phyloP scores from a whole-genome alignment of 2,329 filamentous ascomycete genomes.

The Tolypocladium ovalisporum region DNA sequence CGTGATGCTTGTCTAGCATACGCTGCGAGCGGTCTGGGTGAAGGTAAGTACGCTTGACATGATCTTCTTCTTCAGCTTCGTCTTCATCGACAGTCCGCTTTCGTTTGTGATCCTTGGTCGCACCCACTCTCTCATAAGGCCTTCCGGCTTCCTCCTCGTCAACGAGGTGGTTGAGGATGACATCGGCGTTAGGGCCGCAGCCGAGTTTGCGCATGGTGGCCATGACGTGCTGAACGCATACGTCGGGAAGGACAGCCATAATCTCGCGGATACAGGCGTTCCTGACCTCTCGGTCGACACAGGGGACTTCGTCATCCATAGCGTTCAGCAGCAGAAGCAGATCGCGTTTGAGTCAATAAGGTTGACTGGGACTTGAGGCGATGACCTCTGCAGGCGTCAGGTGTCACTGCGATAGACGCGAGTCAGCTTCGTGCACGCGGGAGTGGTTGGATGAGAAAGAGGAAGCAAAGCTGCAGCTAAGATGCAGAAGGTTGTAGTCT shows the following conservation, averaged over 20 bases:
- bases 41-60: not conserved
- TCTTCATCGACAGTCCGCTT: conserved; percentile 21
- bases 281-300: not conserved
- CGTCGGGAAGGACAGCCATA: conserved; percentile 30
- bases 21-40: not conserved
- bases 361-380: not conserved
- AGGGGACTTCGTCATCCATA: not conserved
- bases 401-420: not conserved
- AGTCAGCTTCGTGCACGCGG: not conserved
- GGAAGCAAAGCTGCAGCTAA: not conserved
- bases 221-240: conserved; percentile 28
- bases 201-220: conserved; percentile 12
- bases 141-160: conserved; percentile 26
- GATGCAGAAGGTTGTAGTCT: not conserved
- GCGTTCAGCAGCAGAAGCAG: not conserved
- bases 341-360: not conserved
- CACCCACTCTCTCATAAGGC: conserved; percentile 22
- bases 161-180: conserved; percentile 26
- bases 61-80: not conserved
- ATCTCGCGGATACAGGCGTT: conserved; percentile 8
- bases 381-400: not conserved
- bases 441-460: not conserved
- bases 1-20: not conserved
- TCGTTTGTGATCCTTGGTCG: conserved; percentile 22
- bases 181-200: conserved; percentile 17